Conservation (phyloP, 371 early-diverging fungal species). For the Mortierella sp. region DNA sequence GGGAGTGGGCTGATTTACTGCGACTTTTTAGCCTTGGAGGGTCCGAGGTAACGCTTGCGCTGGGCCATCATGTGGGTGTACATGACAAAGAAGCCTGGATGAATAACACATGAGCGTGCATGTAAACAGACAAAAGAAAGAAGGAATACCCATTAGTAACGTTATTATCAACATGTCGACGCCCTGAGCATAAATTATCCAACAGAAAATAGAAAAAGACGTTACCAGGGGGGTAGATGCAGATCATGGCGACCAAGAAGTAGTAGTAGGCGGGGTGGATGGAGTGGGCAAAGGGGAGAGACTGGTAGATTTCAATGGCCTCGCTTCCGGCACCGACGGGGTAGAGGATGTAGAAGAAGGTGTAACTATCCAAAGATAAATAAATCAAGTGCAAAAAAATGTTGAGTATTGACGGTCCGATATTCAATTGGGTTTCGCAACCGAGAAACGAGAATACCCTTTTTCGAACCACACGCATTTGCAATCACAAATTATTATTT, state of each 20-base stretch:
- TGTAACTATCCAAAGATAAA: slow-evolving; percentile 72
- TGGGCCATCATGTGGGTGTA: slow-evolving; percentile 94
- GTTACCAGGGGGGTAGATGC: slow-evolving; percentile 80
- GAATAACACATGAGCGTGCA: slow-evolving; percentile 5
- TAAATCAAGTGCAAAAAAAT: slow-evolving; percentile 9
- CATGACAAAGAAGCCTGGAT: slow-evolving; percentile 81
- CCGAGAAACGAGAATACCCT: neutral
- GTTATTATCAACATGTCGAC: neutral
- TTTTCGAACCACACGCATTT: neutral
- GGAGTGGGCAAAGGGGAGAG: slow-evolving; percentile 76
- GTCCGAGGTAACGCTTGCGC: slow-evolving; percentile 80
- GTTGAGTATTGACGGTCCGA: slow-evolving; percentile 32
- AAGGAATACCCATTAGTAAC: neutral
- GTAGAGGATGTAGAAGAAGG: slow-evolving; percentile 91
- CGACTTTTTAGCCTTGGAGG: slow-evolving; percentile 61
- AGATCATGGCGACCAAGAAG: slow-evolving; percentile 68
- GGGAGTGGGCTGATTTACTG: slow-evolving; percentile 19
- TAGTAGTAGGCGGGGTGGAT: slow-evolving; percentile 68
- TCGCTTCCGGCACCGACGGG: slow-evolving; percentile 93
- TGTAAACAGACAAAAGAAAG: neutral
- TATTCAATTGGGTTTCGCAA: slow-evolving; percentile 36
- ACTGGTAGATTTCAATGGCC: slow-evolving; percentile 79
- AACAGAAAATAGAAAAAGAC: neutral
- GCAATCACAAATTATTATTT: slow-evolving; percentile 14
- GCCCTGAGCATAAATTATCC: neutral